Base-by-base conservation (phyloP, 441 rosid genomes). In the Populus tomentosa region DNA sequence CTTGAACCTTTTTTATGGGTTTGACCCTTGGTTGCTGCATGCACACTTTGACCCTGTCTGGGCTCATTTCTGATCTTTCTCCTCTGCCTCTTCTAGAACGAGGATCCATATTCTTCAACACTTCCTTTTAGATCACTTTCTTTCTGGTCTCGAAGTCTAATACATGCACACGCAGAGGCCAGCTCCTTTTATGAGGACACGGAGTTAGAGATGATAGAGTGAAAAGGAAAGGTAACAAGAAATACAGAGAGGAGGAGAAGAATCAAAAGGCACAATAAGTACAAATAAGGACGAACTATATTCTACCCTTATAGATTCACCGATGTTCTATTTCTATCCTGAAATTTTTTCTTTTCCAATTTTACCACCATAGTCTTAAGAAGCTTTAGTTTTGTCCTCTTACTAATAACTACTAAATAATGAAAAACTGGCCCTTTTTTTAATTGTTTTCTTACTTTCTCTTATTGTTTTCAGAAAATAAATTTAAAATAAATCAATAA, bases 1-100 rank as follows among this genome's bases (percentile, higher is more conserved):
- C 87, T 78, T 88, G 95, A 79, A 90, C 87, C 79, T 85, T 93
- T 84, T 79, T 88, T 26, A 87, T 78, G 71, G 87, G 75, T 76
- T 81, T 86, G 69, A 75, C 72, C 63, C 56, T 82, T 30, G 81
- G 82, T 65, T 69, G 62, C 61, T 79, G 81, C 86, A 35, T 59
- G 73, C 80, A 67, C 1, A 69, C 76, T 73, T 80, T 83, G 76
- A 84, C 87, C 42, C 88, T 83, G 62, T 84, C 86, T 14, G 90
- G 89, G 77, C 88, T 87, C 71, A 0, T 78, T 38, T 72, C 79
- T 69, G 46, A 24, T 73, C 79, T 75, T 40, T 84, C 86, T 56
- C 82, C 84, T 23, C 50, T 65, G 53, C 38, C 66, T 74, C 80
- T 84, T 80, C 86, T 81, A 13, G 76, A 68, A 65, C 83, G 78